Percentiles rank a stretch among this genome's conserved stretches.
Evolutionary conservation across 2,329 filamentous ascomycete species (phyloP).

Genomic region (Cladophialophora carrionii): DNA sequence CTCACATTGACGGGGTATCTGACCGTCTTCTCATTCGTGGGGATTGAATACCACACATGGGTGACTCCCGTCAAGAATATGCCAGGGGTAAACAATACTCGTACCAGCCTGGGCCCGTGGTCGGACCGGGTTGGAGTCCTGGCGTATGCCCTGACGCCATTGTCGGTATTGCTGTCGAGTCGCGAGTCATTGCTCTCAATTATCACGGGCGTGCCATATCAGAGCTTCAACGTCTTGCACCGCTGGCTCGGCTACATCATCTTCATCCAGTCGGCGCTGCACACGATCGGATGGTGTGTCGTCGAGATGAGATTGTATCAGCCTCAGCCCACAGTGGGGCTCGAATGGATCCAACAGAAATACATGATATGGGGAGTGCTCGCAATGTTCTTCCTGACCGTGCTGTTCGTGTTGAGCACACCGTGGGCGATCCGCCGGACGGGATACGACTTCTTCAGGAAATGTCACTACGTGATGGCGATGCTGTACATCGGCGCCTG

Average conservation of each 20-base stretch:
- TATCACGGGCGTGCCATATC: slow-evolving; percentile 73
- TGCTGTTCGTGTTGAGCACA: slow-evolving; percentile 64
- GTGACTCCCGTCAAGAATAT: slow-evolving; percentile 66
- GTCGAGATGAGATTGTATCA: slow-evolving; percentile 70
- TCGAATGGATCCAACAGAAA: slow-evolving; percentile 61
- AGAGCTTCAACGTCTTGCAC: slow-evolving; percentile 77
- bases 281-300: slow-evolving; percentile 72
- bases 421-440: slow-evolving; percentile 65
- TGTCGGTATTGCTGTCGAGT: slow-evolving; percentile 68
- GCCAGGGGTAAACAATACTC: slow-evolving; percentile 63
- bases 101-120: slow-evolving; percentile 68
- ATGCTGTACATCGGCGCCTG: slow-evolving; percentile 75
- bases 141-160: slow-evolving; percentile 73
- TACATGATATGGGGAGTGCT: slow-evolving; percentile 77
- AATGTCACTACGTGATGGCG: slow-evolving; percentile 72
- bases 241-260: slow-evolving; percentile 77
- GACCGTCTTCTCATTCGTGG: slow-evolving; percentile 69
- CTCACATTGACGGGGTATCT: slow-evolving; percentile 64
- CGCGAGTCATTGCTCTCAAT: slow-evolving; percentile 71
- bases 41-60: slow-evolving; percentile 70
- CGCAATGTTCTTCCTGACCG: slow-evolving; percentile 65
- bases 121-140: slow-evolving; percentile 70
- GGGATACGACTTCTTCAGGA: slow-evolving; percentile 78
- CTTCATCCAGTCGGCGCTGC: slow-evolving; percentile 66
- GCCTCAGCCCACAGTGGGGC: slow-evolving; percentile 66